Evolutionary conservation across 176 grass and related monocot genomes (phyloP).

Genomic region (Carex pumila): DNA sequence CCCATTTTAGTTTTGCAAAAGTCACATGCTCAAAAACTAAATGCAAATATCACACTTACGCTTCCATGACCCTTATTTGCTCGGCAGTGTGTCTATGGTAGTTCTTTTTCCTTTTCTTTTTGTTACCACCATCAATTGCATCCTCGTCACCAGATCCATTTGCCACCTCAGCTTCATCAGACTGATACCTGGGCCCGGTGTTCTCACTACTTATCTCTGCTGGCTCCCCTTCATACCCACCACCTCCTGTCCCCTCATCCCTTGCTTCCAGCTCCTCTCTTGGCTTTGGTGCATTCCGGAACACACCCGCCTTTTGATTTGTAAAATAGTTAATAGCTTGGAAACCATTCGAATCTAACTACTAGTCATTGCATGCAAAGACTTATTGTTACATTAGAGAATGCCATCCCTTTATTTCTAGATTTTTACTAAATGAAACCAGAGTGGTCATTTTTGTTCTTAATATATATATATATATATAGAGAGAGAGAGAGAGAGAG

Average conservation of each 20-base stretch:
- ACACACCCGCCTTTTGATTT: conserved; percentile 52
- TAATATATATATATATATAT: not conserved
- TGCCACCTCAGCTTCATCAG: conserved; percentile 1
- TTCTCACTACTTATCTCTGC: conserved; percentile 56
- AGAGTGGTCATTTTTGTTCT: not conserved
- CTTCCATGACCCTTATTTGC: conserved; percentile 72
- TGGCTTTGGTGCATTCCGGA: conserved; percentile 31
- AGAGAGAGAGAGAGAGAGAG: too few relatives aligned
- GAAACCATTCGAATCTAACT: not conserved
- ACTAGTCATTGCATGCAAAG: not conserved
- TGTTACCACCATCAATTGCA: conserved; percentile 1
- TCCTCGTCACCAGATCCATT: conserved; percentile 36
- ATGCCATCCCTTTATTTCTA: not conserved
- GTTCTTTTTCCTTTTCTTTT: conserved; percentile 57
- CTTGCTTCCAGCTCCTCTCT: conserved; percentile 32
- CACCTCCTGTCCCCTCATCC: conserved; percentile 24
- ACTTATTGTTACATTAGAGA: not conserved
- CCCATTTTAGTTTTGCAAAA: not conserved
- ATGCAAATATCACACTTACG: conserved; percentile 37
- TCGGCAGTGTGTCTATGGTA: conserved; percentile 61
- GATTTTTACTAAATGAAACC: not conserved
- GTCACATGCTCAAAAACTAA: too few relatives aligned
- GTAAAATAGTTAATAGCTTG: not conserved
- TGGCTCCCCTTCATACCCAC: not conserved
- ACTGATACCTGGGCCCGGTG: conserved; percentile 29